Conservation (phyloP, 2,329 filamentous ascomycete species). For the Fusarium tuaranense region DNA sequence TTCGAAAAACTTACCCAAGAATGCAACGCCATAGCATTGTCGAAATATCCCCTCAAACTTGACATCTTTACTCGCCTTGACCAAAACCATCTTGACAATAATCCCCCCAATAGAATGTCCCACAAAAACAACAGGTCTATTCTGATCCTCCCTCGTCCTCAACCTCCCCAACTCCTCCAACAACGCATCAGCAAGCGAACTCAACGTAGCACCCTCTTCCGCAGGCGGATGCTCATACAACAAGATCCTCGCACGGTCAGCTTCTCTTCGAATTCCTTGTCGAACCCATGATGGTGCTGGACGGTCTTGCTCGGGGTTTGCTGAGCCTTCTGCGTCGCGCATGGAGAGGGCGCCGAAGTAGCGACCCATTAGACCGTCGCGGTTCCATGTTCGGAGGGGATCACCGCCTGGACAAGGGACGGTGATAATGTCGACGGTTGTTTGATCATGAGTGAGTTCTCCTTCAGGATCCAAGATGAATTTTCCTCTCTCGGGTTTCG, state of each 20-base stretch:
- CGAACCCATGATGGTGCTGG: conserved; percentile 62
- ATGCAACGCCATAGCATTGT: conserved; percentile 71
- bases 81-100: conserved; percentile 68
- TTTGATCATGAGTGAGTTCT: conserved; percentile 60
- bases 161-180: conserved; percentile 56
- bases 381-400: conserved; percentile 64
- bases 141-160: conserved; percentile 49
- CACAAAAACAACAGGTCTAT: conserved; percentile 69
- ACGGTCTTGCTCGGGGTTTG: conserved; percentile 29
- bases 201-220: conserved; percentile 54
- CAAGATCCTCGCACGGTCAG: conserved; percentile 61
- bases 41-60: conserved; percentile 59
- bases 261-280: conserved; percentile 63
- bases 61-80: conserved; percentile 56
- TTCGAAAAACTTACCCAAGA: conserved; percentile 60
- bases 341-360: conserved; percentile 59
- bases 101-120: conserved; percentile 72
- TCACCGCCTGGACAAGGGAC: conserved; percentile 67
- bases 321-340: conserved; percentile 50
- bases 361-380: conserved; percentile 60
- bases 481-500: conserved; percentile 27
- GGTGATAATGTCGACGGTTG: conserved; percentile 64
- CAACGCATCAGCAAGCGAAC: conserved; percentile 59
- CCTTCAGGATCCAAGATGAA: conserved; percentile 53
- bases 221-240: conserved; percentile 63